These are phyloP conservation scores for Cercospora citrullina DNA, from an alignment of 2,329 filamentous ascomycete species.

Conservation along the genomic window DNA sequence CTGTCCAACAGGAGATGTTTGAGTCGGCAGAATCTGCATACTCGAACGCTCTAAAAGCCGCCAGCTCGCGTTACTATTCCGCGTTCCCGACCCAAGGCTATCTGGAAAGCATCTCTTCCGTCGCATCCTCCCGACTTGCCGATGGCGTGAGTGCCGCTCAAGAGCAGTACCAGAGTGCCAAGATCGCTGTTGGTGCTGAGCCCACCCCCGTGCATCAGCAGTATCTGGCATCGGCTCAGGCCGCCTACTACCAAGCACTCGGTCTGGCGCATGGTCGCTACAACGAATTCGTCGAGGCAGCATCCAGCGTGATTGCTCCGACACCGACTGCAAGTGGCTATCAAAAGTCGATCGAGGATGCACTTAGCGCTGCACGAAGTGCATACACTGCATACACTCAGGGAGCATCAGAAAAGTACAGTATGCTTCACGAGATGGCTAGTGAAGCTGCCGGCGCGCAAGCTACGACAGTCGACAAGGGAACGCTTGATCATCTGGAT, in stretches of 20 bases:
- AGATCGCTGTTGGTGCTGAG: slow-evolving; percentile 64
- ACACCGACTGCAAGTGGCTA: slow-evolving; percentile 64
- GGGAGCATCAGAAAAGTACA: slow-evolving; percentile 38
- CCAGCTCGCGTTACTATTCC: slow-evolving; percentile 59
- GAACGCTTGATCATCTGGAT: slow-evolving; percentile 34
- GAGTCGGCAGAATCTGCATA: slow-evolving; percentile 68
- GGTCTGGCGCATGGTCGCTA: slow-evolving; percentile 78
- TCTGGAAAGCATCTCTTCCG: slow-evolving; percentile 53
- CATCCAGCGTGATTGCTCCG: slow-evolving; percentile 68
- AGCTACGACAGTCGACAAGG: slow-evolving; percentile 31
- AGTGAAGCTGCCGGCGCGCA: slow-evolving; percentile 19
- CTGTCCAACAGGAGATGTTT: slow-evolving; percentile 67
- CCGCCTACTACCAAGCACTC: slow-evolving; percentile 75
- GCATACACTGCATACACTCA: slow-evolving; percentile 39
- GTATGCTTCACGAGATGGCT: slow-evolving; percentile 24
- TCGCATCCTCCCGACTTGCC: slow-evolving; percentile 68
- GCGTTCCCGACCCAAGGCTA: slow-evolving; percentile 43
- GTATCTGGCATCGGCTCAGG: slow-evolving; percentile 59
- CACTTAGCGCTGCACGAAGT: slow-evolving; percentile 53
- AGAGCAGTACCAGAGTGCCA: slow-evolving; percentile 68
- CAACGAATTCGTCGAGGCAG: slow-evolving; percentile 70
- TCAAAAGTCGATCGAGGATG: slow-evolving; percentile 62
- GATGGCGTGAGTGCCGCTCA: slow-evolving; percentile 72
- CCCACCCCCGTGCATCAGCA: slow-evolving; percentile 58
- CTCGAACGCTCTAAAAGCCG: slow-evolving; percentile 62